A percentile compares a stretch with the other conserved stretches of the same genome.
These are phyloP conservation scores for Thalassiosira profunda DNA, from an alignment of 108 stramenopile genomes.

Conservation along the genomic window DNA sequence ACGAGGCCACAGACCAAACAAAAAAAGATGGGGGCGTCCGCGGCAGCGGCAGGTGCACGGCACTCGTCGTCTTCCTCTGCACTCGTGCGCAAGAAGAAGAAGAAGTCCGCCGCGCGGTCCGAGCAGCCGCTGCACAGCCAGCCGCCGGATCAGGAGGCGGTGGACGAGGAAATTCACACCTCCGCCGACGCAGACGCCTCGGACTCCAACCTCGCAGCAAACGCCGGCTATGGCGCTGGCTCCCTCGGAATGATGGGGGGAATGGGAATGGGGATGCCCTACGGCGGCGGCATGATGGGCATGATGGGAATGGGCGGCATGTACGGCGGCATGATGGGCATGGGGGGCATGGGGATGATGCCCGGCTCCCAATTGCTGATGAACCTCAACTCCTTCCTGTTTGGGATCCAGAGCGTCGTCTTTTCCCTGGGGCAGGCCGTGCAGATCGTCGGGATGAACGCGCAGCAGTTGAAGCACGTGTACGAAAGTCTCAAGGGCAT, in stretches of 20 bases:
- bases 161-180: background rate
- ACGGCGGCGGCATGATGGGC: constrained; percentile 23
- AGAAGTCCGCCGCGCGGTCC: too few species aligned
- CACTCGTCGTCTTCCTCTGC: too few species aligned
- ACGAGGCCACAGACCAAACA: too few species aligned
- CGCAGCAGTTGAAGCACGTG: constrained; percentile 75
- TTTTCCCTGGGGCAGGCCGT: constrained; percentile 86
- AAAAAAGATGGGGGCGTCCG: too few species aligned
- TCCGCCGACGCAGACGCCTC: background rate
- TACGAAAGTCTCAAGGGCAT: constrained; percentile 68
- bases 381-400: constrained; percentile 72
- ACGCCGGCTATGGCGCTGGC: background rate
- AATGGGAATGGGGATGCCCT: constrained; percentile 20
- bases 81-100: too few species aligned
- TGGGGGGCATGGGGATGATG: constrained; percentile 51
- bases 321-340: constrained; percentile 43
- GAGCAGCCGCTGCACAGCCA: too few species aligned
- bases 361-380: constrained; percentile 47
- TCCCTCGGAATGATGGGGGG: constrained; percentile 7
- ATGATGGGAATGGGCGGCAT: constrained; percentile 48
- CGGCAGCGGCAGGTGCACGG: too few species aligned
- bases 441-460: constrained; percentile 87
- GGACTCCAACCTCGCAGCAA: background rate
- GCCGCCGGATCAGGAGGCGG: too few species aligned
- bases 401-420: constrained; percentile 77